Evolutionary conservation across 768 basidiomycete genomes (phyloP).

Genomic region (Tylopilus sp.): DNA sequence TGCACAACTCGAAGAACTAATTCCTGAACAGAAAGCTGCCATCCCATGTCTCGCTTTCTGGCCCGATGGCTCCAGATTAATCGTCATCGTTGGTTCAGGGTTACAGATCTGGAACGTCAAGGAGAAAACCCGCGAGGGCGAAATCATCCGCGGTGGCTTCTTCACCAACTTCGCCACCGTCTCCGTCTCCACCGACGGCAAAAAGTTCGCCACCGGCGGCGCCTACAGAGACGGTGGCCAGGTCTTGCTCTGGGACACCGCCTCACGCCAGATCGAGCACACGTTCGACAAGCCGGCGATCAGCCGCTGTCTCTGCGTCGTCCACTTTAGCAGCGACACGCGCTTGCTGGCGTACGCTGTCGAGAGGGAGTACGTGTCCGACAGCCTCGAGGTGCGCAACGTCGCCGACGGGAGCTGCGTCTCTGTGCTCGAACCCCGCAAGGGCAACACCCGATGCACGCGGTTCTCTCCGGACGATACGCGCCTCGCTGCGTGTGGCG

Average conservation of each 20-base stretch:
- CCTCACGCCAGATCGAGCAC: conserved; percentile 20
- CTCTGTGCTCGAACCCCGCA: conserved; percentile 18
- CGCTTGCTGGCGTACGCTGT: conserved; percentile 20
- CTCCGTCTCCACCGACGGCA: conserved; percentile 22
- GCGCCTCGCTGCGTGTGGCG: conserved; percentile 22
- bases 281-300: conserved; percentile 22
- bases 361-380: conserved; percentile 26
- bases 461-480: conserved; percentile 24
- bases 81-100: conserved; percentile 25
- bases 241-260: conserved; percentile 22
- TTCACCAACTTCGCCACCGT: conserved; percentile 27
- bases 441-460: conserved; percentile 24
- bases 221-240: conserved; percentile 25
- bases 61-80: conserved; percentile 24
- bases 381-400: conserved; percentile 16
- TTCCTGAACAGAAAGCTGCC: conserved; percentile 17
- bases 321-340: conserved; percentile 21
- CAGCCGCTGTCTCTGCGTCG: conserved; percentile 23
- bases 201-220: conserved; percentile 22
- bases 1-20: conserved; percentile 13
- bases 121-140: conserved; percentile 19
- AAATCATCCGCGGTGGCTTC: conserved; percentile 21
- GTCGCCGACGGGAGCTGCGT: conserved; percentile 13
- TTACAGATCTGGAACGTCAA: conserved; percentile 25
- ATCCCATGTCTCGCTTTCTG: conserved; percentile 22